A percentile compares a stretch with the other conserved stretches of the same genome.
phyloP scores from a whole-genome alignment of 2,329 filamentous ascomycete genomes.

The Hypoxylon rubiginosum region DNA sequence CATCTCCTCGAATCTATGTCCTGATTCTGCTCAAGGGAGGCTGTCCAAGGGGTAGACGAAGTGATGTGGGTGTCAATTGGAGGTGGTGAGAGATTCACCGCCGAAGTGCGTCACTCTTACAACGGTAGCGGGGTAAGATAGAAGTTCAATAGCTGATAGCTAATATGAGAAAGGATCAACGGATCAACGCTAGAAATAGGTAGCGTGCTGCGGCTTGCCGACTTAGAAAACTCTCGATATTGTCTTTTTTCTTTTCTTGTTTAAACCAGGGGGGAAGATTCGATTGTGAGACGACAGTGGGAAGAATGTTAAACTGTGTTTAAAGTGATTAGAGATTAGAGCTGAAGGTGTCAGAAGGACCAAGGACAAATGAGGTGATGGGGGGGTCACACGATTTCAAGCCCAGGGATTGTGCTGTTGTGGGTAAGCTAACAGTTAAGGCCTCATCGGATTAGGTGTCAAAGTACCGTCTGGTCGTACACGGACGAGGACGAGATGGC shows the following conservation, averaged over 20 bases:
- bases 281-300: slow-evolving; percentile 20
- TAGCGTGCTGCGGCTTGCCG: slow-evolving; percentile 23
- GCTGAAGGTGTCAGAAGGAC: slow-evolving; percentile 37
- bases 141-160: slow-evolving; percentile 31
- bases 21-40: slow-evolving; percentile 21
- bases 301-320: slow-evolving; percentile 14
- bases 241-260: neutral
- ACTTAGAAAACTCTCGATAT: slow-evolving; percentile 16
- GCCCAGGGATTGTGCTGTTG: slow-evolving; percentile 21
- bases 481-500: slow-evolving; percentile 22
- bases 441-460: slow-evolving; percentile 38
- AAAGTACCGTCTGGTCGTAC: slow-evolving; percentile 28
- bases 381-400: slow-evolving; percentile 43
- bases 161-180: slow-evolving; percentile 37
- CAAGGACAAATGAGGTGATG: slow-evolving; percentile 28
- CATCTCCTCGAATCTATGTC: slow-evolving; percentile 35
- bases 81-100: slow-evolving; percentile 37
- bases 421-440: slow-evolving; percentile 28
- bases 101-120: slow-evolving; percentile 40
- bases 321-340: slow-evolving; percentile 31
- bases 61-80: slow-evolving; percentile 32
- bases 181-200: slow-evolving; percentile 19
- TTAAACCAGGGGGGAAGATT: slow-evolving; percentile 4
- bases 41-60: slow-evolving; percentile 15
- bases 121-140: slow-evolving; percentile 36